These are phyloP conservation scores for Ustilago esculenta DNA, from an alignment of 1,284 basidiomycete species.

Conservation along the genomic window DNA sequence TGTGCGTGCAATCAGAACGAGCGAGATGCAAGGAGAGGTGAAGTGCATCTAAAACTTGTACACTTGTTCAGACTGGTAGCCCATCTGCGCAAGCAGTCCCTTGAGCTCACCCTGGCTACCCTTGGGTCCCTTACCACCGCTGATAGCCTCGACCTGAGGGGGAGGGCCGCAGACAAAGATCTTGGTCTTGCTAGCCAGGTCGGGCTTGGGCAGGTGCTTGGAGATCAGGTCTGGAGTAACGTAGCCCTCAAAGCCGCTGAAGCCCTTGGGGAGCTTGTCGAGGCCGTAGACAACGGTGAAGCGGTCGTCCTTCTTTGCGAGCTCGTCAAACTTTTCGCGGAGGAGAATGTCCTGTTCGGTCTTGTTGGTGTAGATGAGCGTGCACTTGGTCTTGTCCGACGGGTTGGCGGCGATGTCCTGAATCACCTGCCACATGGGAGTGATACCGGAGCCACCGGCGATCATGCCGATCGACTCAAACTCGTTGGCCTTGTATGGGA, in stretches of 20 bases:
- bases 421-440: slow-evolving; percentile 68
- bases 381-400: slow-evolving; percentile 95
- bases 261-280: slow-evolving; percentile 78
- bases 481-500: slow-evolving; percentile 65
- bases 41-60: slow-evolving; percentile 58
- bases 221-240: slow-evolving; percentile 78
- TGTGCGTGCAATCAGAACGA: too few relatives aligned
- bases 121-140: slow-evolving; percentile 63
- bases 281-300: slow-evolving; percentile 87
- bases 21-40: too few relatives aligned
- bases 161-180: slow-evolving; percentile 82
- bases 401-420: slow-evolving; percentile 68
- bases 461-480: slow-evolving; percentile 82
- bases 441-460: slow-evolving; percentile 84
- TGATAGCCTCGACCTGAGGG: slow-evolving; percentile 61
- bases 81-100: slow-evolving; percentile 60
- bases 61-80: slow-evolving; percentile 63
- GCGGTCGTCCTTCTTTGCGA: slow-evolving; percentile 64
- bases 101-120: slow-evolving; percentile 63
- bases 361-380: slow-evolving; percentile 88
- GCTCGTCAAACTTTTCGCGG: slow-evolving; percentile 78
- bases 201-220: slow-evolving; percentile 76
- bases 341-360: slow-evolving; percentile 91
- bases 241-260: slow-evolving; percentile 71
- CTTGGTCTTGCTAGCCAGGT: slow-evolving; percentile 81